Evolutionary conservation across 1,284 basidiomycete species (phyloP).

Genomic region (Neolentinus lepideus): DNA sequence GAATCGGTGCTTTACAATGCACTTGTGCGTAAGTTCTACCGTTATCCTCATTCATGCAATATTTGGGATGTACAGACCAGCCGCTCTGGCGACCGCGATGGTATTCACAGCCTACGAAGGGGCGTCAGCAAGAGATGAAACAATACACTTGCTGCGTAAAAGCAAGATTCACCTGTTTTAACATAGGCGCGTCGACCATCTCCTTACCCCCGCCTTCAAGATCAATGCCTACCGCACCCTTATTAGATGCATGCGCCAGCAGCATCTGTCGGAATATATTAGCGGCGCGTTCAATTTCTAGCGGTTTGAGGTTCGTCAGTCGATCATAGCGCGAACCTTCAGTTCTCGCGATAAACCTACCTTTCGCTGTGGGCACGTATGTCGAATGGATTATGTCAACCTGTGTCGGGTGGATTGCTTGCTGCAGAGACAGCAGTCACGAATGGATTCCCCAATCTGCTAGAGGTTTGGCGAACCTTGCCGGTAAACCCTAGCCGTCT

Average conservation of each 20-base stretch:
- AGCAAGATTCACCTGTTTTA: conserved; percentile 58
- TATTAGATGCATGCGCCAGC: conserved; percentile 35
- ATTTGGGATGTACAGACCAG: conserved; percentile 55
- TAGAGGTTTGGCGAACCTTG: conserved; percentile 49
- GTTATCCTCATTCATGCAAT: conserved; percentile 11
- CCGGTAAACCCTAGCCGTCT: conserved; percentile 77
- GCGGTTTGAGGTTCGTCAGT: conserved; percentile 1
- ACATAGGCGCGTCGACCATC: conserved; percentile 93
- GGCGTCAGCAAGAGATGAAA: not conserved
- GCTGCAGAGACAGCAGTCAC: conserved; percentile 38
- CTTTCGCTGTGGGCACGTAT: conserved; percentile 71
- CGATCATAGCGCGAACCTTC: conserved; percentile 3
- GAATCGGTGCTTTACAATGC: not conserved
- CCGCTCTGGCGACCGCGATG: conserved; percentile 55
- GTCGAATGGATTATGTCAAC: conserved; percentile 73
- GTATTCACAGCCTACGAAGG: conserved; percentile 60
- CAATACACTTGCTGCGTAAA: conserved; percentile 9
- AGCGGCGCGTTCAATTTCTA: conserved; percentile 76
- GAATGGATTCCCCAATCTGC: not conserved
- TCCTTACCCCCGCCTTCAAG: conserved; percentile 46
- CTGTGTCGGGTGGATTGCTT: conserved; percentile 93
- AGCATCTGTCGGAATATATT: conserved; percentile 65
- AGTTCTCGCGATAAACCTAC: conserved; percentile 26
- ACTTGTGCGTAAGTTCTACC: not conserved
- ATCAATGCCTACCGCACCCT: conserved; percentile 62